Base-by-base conservation (phyloP, 768 basidiomycete species). In the Mycena galopus region DNA sequence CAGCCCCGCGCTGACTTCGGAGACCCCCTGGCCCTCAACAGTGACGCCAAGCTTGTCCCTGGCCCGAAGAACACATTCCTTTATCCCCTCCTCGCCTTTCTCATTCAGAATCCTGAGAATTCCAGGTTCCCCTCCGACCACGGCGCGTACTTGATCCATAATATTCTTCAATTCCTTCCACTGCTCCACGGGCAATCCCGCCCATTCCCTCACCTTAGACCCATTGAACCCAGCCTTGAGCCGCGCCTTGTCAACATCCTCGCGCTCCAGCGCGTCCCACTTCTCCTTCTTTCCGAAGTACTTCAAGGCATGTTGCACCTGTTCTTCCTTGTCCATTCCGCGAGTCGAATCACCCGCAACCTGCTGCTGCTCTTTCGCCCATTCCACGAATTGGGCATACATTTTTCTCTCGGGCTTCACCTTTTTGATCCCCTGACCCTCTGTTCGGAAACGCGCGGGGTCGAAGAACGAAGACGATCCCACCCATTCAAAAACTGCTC, bases 401-500 rank as follows among this genome's bases (percentile, higher is more conserved):
- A 93, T 91, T 47, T 74, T 81, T 21, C 93, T 85, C 21, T 84
- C 84, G 33, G 77, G 77, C 69, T 83, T 85, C 60, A 84, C 85
- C 73, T 88, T 90, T 74, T 76, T 80, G 59, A 83, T 81, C 17
- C 84, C 84, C 14, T 77, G 74, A 65, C 85, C 85, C 51, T 56
- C 78, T 44, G 75, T 79, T 65, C 64, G 77, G 62, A 91, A 84
- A 19, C 79, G 75, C 17, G 73, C 76, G 2, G 87, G 83, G 65
- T 87, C 80, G 75, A 91, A 92, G 67, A 88, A 87, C n/a, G 84
- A 84, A 12, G 88, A 89, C 6, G 85, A 82, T 3, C 83, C 81
- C 1, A 88, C 85, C 88, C 93, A 94, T 63, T 87, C 78, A 76
- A 93, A 93, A 5, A 87, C 79, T 19, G 89, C 87, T 3, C 79